Conservation (phyloP, 2,329 filamentous ascomycete genomes). For the Epichloe hybrida region DNA sequence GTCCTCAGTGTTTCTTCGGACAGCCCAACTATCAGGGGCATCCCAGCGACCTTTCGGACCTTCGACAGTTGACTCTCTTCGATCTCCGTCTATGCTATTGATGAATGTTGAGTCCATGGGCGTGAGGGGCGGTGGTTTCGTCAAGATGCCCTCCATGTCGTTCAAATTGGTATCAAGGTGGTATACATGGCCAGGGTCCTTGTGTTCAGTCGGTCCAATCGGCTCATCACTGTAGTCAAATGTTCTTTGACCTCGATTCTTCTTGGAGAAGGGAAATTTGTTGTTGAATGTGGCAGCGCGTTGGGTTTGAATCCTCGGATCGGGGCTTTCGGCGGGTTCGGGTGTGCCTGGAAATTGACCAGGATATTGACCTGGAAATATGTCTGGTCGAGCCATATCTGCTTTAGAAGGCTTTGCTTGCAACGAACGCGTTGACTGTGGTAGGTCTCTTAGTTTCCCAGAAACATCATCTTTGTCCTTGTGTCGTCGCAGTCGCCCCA, state of each 20-base stretch:
- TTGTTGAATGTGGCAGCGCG: slow-evolving; percentile 46
- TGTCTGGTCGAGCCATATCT: slow-evolving; percentile 29
- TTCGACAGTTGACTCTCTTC: slow-evolving; percentile 19
- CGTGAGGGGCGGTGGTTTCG: slow-evolving; percentile 54
- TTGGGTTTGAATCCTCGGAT: slow-evolving; percentile 13
- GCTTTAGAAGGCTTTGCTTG: slow-evolving; percentile 34
- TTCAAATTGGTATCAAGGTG: slow-evolving; percentile 76
- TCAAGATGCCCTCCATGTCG: slow-evolving; percentile 84
- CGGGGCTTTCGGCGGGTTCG: slow-evolving; percentile 17
- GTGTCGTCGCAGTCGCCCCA: slow-evolving; percentile 36
- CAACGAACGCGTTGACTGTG: slow-evolving; percentile 40
- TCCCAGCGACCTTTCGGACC: slow-evolving; percentile 59
- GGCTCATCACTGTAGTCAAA: slow-evolving; percentile 43
- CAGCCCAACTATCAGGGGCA: slow-evolving; percentile 92
- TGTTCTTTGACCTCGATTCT: slow-evolving; percentile 30
- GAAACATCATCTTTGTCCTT: slow-evolving; percentile 41
- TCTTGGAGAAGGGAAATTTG: slow-evolving; percentile 49
- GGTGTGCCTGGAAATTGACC: slow-evolving; percentile 15
- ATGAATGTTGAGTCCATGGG: slow-evolving; percentile 50
- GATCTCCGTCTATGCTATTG: slow-evolving; percentile 30
- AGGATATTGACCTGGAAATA: slow-evolving; percentile 21
- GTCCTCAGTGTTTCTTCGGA: slow-evolving; percentile 60
- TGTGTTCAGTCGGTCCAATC: slow-evolving; percentile 46
- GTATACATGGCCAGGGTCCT: slow-evolving; percentile 50
- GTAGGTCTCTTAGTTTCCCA: slow-evolving; percentile 32